phyloP scores from a whole-genome alignment of 164 flowering plant species.

The Nymphaea thermarum region DNA sequence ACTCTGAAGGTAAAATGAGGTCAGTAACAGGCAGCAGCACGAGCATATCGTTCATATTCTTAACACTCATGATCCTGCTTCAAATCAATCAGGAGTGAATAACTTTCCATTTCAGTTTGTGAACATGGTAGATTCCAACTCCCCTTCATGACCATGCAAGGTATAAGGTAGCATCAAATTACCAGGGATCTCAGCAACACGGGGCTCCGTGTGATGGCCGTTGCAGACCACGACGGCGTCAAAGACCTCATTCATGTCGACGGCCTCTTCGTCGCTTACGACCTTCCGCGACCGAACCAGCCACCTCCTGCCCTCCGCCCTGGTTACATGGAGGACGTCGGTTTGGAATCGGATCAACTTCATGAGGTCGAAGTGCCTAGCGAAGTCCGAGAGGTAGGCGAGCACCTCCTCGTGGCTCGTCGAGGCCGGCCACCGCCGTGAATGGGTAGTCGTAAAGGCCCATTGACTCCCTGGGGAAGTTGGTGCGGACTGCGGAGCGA shows the following conservation, averaged over 20 bases:
- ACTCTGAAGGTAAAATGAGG: too few relatives aligned
- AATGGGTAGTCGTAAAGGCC: slow-evolving; percentile 69
- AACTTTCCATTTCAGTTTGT: too few relatives aligned
- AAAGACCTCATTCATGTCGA: slow-evolving; percentile 20
- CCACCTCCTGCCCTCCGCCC: slow-evolving; percentile 50
- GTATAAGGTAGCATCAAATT: slow-evolving; percentile 4
- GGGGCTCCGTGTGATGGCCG: slow-evolving; percentile 53
- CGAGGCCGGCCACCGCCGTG: slow-evolving; percentile 23
- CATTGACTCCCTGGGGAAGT: slow-evolving; percentile 73
- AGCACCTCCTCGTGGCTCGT: slow-evolving; percentile 59
- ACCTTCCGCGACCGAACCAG: slow-evolving; percentile 24
- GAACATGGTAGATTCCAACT: not conserved
- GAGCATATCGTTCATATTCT: too few relatives aligned
- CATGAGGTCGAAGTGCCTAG: slow-evolving; percentile 29
- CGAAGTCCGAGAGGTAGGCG: slow-evolving; percentile 45
- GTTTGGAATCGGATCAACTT: slow-evolving; percentile 53
- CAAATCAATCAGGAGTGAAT: too few relatives aligned
- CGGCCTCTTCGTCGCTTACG: slow-evolving; percentile 7
- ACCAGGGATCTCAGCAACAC: slow-evolving; percentile 46
- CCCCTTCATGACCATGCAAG: not conserved
- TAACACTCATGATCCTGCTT: too few relatives aligned
- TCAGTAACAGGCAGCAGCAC: too few relatives aligned
- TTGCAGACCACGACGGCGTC: slow-evolving; percentile 49
- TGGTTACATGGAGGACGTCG: slow-evolving; percentile 46
- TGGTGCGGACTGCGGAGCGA: slow-evolving; percentile 85